These are phyloP conservation scores for Zoysia japonica DNA, from an alignment of 176 grass and related monocot genomes.

Conservation along the genomic window DNA sequence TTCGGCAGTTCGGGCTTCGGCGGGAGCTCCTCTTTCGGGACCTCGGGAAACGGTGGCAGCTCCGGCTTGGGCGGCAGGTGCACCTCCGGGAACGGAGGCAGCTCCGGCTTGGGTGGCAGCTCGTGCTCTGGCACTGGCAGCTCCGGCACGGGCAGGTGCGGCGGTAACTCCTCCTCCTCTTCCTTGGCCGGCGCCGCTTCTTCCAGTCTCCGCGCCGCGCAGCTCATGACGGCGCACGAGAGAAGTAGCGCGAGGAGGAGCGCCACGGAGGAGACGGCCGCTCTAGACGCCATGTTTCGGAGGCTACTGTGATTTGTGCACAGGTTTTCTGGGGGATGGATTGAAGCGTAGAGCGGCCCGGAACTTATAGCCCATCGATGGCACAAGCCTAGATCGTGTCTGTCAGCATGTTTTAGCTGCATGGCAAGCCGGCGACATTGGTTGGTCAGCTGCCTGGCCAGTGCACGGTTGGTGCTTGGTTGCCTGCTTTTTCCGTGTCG, in stretches of 20 bases:
- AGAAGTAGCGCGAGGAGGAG: constrained; percentile 23
- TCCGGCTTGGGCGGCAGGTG: not conserved
- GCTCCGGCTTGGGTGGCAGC: constrained; percentile 5
- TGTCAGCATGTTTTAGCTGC: not conserved
- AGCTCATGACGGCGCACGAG: not conserved
- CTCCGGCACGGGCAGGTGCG: constrained; percentile 29
- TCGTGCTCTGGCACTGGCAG: constrained; percentile 18
- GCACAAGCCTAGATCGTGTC: not conserved
- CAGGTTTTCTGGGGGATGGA: not conserved
- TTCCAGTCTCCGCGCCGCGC: constrained; percentile 16
- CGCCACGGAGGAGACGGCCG: not conserved
- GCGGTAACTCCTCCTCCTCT: constrained; percentile 13
- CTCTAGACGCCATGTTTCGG: constrained; percentile 3
- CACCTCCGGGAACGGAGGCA: constrained; percentile 25
- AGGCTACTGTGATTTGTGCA: too few species aligned
- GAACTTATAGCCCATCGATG: not conserved
- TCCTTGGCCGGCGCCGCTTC: not conserved
- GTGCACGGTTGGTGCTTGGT: not conserved
- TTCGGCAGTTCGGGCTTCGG: constrained; percentile 6
- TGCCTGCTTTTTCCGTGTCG: not conserved
- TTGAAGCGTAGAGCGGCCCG: not conserved
- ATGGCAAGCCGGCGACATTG: not conserved
- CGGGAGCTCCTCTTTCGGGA: not conserved
- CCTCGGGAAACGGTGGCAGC: constrained; percentile 17
- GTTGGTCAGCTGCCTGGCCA: constrained; percentile 4